Base-by-base conservation (phyloP, 139 green algal genomes). In the Pseudopediastrum boryanum region DNA sequence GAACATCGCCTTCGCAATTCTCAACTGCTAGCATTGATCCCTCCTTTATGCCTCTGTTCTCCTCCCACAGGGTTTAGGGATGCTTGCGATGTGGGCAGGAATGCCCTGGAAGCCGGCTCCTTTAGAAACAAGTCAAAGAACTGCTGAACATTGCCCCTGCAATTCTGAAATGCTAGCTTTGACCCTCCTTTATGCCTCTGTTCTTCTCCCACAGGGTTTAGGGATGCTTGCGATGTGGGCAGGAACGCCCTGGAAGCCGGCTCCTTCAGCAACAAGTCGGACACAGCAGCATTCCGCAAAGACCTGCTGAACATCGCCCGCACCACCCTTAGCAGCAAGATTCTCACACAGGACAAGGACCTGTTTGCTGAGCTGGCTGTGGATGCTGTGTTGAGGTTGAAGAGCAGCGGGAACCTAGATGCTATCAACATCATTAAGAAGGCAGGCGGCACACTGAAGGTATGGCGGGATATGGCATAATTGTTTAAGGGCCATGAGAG, bases 361-460 rank as follows among this genome's bases (percentile, higher is more conserved):
- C 92, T 98, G 83, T 99, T 99, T 90, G 90, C 96, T 41, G 83
- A 96, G 69, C 88, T 99, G 71, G 97, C 96, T n/a, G 96, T 98
- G 64, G 91, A 99, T 38, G 96, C 97, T 3, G 90, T 98, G 71
- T 77, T 97, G 78, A 86, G 96, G 7, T 85, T 99, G 2, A 97
- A 98, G 78, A 94, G 83, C 56, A 93, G 80, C 54, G 89, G 83
- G n/a, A 96, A 98, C 86, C 87, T 99, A 70, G 96, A 99, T 80
- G 87, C 92, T 42, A 99, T 99, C 78, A 92, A 99, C 85, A 94
- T 99, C 87, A 96, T 99, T 88, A 99, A 99, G 88, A 98, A 98
- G 85, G 71, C 93, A 5, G 97, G 97, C 5, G 97, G 96, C 21
- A 95, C 94, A 1, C 86, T 99, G 48, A 84, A 87, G 77, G 85